Percentiles rank a stretch among this genome's conserved stretches.
Conservation (phyloP, 2,329 filamentous ascomycete species). For the Aspergillus hiratsukae region DNA sequence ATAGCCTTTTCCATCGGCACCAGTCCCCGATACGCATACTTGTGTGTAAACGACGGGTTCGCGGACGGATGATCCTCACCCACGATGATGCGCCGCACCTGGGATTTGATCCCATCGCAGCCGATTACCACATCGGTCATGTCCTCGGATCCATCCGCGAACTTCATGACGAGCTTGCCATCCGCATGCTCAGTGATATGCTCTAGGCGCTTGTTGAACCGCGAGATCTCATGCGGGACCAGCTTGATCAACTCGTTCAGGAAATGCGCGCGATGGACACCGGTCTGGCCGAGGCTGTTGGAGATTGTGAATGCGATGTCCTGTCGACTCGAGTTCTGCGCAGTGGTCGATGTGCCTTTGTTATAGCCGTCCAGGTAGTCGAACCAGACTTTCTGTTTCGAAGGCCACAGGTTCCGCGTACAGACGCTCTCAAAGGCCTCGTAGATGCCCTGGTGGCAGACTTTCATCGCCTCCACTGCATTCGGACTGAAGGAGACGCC, state of each 20-base stretch:
- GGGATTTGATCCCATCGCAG: conserved; percentile 49
- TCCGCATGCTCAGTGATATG: conserved; percentile 10
- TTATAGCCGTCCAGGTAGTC: conserved; percentile 19
- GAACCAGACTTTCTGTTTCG: conserved; percentile 23
- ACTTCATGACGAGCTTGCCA: conserved; percentile 34
- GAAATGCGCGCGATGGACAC: conserved; percentile 29
- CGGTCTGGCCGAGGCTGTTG: conserved; percentile 19
- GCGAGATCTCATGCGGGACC: conserved; percentile 22
- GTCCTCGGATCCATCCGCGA: conserved; percentile 41
- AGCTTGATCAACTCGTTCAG: conserved; percentile 33
- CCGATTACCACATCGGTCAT: conserved; percentile 44
- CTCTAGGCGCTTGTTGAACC: conserved; percentile 25
- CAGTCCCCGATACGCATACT: conserved; percentile 50
- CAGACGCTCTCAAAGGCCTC: conserved; percentile 31
- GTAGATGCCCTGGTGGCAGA: conserved; percentile 24
- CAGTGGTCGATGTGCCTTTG: conserved; percentile 1
- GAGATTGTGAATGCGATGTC: conserved; percentile 21
- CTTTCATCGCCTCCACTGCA: conserved; percentile 23
- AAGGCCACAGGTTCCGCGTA: conserved; percentile 29
- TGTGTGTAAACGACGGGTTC: conserved; percentile 47
- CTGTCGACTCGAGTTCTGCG: conserved; percentile 9
- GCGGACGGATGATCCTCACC: conserved; percentile 39
- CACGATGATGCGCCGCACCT: conserved; percentile 43
- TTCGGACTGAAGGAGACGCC: conserved; percentile 38
- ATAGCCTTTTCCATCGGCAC: conserved; percentile 48